phyloP scores from a whole-genome alignment of 805 yeast species.

The Candida verbasci region DNA sequence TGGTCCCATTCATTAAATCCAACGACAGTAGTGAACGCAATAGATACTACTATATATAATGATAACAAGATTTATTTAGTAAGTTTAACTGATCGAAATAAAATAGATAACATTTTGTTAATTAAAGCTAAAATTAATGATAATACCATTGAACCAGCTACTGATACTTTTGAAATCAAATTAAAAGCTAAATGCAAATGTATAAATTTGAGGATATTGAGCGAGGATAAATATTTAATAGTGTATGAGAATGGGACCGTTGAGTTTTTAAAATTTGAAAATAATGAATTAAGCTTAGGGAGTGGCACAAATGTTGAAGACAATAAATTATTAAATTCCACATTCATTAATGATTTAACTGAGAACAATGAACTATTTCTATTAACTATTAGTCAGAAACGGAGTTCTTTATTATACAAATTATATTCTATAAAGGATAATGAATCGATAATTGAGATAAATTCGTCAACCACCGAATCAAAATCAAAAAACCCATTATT shows the following conservation, averaged over 20 bases:
- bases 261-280: slow-evolving; percentile 8
- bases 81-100: slow-evolving; percentile 38
- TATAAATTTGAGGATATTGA: slow-evolving; percentile 19
- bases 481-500: slow-evolving; percentile 10
- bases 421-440: slow-evolving; percentile 18
- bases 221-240: slow-evolving; percentile 21
- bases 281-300: slow-evolving; percentile 12
- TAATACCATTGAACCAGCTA: slow-evolving; percentile 8
- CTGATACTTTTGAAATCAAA: too few species aligned
- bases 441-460: slow-evolving; percentile 19
- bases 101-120: slow-evolving; percentile 20
- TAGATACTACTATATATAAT: slow-evolving; percentile 25
- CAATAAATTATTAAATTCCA: slow-evolving; percentile 3
- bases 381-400: slow-evolving; percentile 1
- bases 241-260: slow-evolving; percentile 13
- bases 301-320: background rate
- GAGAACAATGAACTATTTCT: slow-evolving; percentile 1
- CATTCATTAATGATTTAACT: slow-evolving; percentile 8
- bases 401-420: slow-evolving; percentile 14
- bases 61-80: slow-evolving; percentile 27
- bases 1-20: slow-evolving; percentile 56
- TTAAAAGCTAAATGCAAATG: slow-evolving; percentile 10
- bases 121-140: slow-evolving; percentile 13
- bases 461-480: slow-evolving; percentile 4
- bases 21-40: slow-evolving; percentile 35